Evolutionary conservation across 495 filamentous ascomycete genomes (phyloP).

Genomic region (Melanomma pulvis-pyrius): DNA sequence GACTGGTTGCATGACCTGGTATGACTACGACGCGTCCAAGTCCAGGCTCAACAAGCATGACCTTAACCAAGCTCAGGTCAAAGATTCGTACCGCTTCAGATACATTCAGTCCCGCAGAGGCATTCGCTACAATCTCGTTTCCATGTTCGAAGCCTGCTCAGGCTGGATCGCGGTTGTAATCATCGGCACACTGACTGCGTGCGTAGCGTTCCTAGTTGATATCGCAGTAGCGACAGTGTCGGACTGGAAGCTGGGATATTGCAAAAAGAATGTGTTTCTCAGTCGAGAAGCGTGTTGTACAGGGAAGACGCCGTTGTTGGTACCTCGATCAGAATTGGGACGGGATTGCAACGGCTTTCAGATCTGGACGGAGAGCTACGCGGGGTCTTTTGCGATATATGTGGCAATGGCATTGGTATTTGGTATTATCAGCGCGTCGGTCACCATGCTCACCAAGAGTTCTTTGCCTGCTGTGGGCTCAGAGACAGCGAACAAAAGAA

Average conservation of each 20-base stretch:
- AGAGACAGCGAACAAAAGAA: slow-evolving; percentile 36
- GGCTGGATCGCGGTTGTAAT: slow-evolving; percentile 57
- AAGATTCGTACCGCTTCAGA: slow-evolving; percentile 58
- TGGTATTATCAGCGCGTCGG: slow-evolving; percentile 53
- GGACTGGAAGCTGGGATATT: slow-evolving; percentile 61
- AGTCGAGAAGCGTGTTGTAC: slow-evolving; percentile 55
- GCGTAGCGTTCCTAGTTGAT: slow-evolving; percentile 60
- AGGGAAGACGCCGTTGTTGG: slow-evolving; percentile 41
- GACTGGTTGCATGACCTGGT: slow-evolving; percentile 64
- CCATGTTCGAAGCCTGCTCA: slow-evolving; percentile 51
- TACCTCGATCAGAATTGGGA: slow-evolving; percentile 36
- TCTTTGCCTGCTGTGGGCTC: slow-evolving; percentile 51
- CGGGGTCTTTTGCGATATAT: slow-evolving; percentile 52
- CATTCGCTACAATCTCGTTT: slow-evolving; percentile 42
- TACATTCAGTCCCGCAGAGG: slow-evolving; percentile 47
- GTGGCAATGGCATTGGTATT: slow-evolving; percentile 54
- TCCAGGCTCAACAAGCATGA: neutral
- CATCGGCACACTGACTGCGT: slow-evolving; percentile 59
- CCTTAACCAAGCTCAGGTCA: slow-evolving; percentile 47
- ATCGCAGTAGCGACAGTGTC: slow-evolving; percentile 55
- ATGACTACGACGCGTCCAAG: neutral
- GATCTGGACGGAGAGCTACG: slow-evolving; percentile 50
- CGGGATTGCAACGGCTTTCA: slow-evolving; percentile 49
- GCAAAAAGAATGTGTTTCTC: slow-evolving; percentile 50
- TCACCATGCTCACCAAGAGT: slow-evolving; percentile 57